Conservation (phyloP, 2,329 filamentous ascomycete genomes). For the Lanzia echinophila region DNA sequence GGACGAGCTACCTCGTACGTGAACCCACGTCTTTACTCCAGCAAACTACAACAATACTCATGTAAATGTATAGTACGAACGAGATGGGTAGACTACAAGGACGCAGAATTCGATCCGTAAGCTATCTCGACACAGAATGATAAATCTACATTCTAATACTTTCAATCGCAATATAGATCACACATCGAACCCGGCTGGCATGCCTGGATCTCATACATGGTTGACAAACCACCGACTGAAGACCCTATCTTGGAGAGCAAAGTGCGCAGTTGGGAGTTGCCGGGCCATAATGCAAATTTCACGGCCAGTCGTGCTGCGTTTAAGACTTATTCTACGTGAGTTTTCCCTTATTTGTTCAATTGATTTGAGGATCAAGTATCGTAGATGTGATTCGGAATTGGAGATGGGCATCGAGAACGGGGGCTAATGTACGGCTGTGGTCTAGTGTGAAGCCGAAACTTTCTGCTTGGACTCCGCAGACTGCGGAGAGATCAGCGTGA, state of each 20-base stretch:
- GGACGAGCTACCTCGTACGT: conserved; percentile 83
- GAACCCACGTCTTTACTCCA: not conserved
- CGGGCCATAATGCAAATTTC: conserved; percentile 63
- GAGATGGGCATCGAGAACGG: not conserved
- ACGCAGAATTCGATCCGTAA: conserved; percentile 74
- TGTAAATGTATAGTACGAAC: conserved; percentile 62
- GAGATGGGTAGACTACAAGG: conserved; percentile 95
- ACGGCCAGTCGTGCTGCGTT: conserved; percentile 74
- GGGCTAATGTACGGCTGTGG: not conserved
- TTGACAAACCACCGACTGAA: conserved; percentile 75
- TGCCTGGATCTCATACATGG: conserved; percentile 91
- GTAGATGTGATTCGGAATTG: not conserved
- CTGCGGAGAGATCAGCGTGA: conserved; percentile 23
- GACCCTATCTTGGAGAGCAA: conserved; percentile 66
- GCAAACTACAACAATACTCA: conserved; percentile 9
- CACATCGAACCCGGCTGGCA: conserved; percentile 98
- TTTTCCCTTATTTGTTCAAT: conserved; percentile 25
- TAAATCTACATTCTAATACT: not conserved
- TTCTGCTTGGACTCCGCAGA: conserved; percentile 43
- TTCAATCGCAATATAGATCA: conserved; percentile 38
- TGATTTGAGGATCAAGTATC: no score
- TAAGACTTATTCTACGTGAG: conserved; percentile 93
- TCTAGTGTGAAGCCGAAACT: conserved; percentile 48
- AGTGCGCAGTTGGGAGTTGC: conserved; percentile 68
- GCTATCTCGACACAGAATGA: conserved; percentile 20